These are phyloP conservation scores for Ascocoryne sarcoides DNA, from an alignment of 2,329 filamentous ascomycete genomes.

Conservation along the genomic window DNA sequence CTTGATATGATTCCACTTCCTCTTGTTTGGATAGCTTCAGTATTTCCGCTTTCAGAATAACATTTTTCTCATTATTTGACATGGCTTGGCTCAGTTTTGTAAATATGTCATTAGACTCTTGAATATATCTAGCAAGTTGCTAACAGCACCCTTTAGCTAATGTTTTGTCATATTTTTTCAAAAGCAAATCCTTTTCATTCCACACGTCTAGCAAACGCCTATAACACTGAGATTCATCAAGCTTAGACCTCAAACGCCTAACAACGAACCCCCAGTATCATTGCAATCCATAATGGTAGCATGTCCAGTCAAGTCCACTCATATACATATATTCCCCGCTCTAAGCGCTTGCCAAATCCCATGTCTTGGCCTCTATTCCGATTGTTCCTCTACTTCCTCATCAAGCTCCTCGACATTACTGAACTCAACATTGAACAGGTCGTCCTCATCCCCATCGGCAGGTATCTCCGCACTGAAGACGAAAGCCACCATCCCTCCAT, in stretches of 20 bases:
- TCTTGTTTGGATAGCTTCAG: too few species aligned
- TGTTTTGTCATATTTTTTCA: too few species aligned
- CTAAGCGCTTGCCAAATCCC: not conserved
- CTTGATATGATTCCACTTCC: not conserved
- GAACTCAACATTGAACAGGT: constrained; percentile 19
- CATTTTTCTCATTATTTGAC: too few species aligned
- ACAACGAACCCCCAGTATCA: too few species aligned
- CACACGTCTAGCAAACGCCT: not conserved
- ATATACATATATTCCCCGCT: not conserved
- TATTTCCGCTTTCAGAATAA: too few species aligned
- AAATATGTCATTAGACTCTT: too few species aligned
- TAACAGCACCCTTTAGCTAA: too few species aligned
- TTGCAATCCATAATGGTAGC: not conserved
- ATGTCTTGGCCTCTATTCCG: not conserved
- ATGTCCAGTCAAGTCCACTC: not conserved
- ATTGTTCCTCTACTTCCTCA: constrained; percentile 13
- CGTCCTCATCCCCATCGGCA: constrained; percentile 18
- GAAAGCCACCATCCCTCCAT: constrained; percentile 34
- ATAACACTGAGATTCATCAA: too few species aligned
- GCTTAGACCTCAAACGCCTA: too few species aligned
- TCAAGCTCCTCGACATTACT: constrained; percentile 18
- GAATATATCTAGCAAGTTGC: too few species aligned
- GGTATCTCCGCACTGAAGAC: constrained; percentile 31
- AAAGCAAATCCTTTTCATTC: not conserved
- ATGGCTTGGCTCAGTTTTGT: too few species aligned